A percentile compares a stretch with the other conserved stretches of the same genome.
Evolutionary conservation across 495 filamentous ascomycete genomes (phyloP).

Genomic region (Pyrenopolyporus hunteri): DNA sequence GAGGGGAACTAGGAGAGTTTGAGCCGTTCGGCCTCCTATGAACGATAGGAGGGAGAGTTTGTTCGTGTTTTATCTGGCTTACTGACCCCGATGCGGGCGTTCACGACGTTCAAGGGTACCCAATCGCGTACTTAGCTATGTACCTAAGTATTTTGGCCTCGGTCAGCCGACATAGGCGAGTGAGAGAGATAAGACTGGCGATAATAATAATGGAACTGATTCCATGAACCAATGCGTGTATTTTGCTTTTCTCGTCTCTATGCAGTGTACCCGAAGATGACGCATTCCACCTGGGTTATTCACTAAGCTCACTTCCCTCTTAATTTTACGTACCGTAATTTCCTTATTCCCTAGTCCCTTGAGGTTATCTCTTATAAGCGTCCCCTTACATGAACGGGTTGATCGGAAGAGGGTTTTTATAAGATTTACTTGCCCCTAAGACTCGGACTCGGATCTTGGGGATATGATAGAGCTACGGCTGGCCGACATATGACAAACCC

Average conservation of each 20-base stretch:
- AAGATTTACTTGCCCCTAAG: too few relatives aligned
- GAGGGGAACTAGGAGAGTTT: neutral
- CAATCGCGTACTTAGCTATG: constrained; percentile 1
- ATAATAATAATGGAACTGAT: constrained; percentile 18
- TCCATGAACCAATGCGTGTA: neutral
- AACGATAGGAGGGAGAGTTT: neutral
- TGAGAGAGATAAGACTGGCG: constrained; percentile 16
- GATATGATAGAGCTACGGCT: too few relatives aligned
- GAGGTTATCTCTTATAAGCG: too few relatives aligned
- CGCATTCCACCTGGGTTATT: neutral
- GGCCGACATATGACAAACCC: neutral
- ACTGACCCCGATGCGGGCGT: neutral
- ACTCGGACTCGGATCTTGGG: too few relatives aligned
- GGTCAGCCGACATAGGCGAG: constrained; percentile 11
- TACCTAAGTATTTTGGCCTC: constrained; percentile 8
- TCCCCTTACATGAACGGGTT: too few relatives aligned
- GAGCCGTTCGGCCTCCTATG: neutral
- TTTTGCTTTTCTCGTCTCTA: constrained; percentile 1
- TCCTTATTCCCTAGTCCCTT: too few relatives aligned
- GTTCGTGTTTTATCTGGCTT: constrained; percentile 9
- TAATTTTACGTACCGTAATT: too few relatives aligned
- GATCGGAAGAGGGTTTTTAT: too few relatives aligned
- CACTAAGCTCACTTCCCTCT: neutral
- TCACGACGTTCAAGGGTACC: constrained; percentile 11
- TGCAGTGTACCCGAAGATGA: neutral